These are phyloP conservation scores for Lactarius sanguifluus DNA, from an alignment of 768 basidiomycete species.

Conservation along the genomic window DNA sequence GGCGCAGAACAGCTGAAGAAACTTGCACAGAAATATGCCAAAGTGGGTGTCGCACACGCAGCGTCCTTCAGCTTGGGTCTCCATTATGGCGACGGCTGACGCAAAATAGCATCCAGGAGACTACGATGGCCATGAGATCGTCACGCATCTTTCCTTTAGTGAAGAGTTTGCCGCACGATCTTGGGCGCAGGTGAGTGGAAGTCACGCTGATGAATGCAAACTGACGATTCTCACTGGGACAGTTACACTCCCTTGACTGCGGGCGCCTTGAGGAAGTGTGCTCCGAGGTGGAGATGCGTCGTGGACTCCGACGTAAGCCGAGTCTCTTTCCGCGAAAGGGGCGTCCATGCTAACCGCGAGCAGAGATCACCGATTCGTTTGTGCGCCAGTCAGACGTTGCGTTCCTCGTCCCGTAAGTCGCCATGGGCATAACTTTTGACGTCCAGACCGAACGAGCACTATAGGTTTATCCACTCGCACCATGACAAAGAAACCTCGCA, in stretches of 20 bases:
- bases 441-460: background rate
- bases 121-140: slow-evolving; percentile 4
- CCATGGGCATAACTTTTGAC: background rate
- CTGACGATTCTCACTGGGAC: background rate
- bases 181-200: slow-evolving; percentile 21
- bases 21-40: slow-evolving; percentile 15
- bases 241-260: slow-evolving; percentile 17
- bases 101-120: background rate
- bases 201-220: background rate
- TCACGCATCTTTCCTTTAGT: slow-evolving; percentile 14
- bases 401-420: slow-evolving; percentile 25
- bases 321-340: background rate
- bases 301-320: slow-evolving; percentile 12
- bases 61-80: background rate
- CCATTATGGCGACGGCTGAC: slow-evolving; percentile 5
- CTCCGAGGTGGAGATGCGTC: slow-evolving; percentile 18
- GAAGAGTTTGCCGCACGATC: slow-evolving; percentile 23
- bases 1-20: slow-evolving; percentile 5
- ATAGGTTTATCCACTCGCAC: slow-evolving; percentile 26
- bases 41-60: slow-evolving; percentile 8
- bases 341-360: background rate
- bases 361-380: slow-evolving; percentile 15
- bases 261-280: slow-evolving; percentile 4
- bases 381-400: slow-evolving; percentile 5
- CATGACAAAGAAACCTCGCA: slow-evolving; percentile 17